Evolutionary conservation across 176 grass and related monocot species (phyloP).

Genomic region (Triticum timopheevii): DNA sequence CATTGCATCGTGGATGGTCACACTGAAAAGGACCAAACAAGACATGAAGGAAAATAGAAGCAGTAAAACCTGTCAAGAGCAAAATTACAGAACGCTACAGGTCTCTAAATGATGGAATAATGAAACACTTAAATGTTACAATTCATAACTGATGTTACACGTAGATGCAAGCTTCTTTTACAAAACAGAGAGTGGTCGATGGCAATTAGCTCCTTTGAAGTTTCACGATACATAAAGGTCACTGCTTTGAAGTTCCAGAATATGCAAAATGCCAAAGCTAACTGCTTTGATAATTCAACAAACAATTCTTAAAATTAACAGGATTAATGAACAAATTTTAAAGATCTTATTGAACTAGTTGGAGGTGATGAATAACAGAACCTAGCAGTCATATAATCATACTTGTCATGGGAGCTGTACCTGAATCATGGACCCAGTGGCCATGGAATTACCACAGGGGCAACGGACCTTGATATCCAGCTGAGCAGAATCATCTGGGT

Average conservation of each 20-base stretch:
- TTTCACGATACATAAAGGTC: slow-evolving; percentile 15
- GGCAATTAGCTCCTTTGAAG: slow-evolving; percentile 22
- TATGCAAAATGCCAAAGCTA: not conserved
- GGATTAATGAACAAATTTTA: slow-evolving; percentile 20
- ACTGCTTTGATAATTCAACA: slow-evolving; percentile 18
- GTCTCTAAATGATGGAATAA: slow-evolving; percentile 5
- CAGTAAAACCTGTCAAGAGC: not conserved
- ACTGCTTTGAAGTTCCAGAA: slow-evolving; percentile 13
- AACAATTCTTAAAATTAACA: not conserved
- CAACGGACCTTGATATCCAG: slow-evolving; percentile 55
- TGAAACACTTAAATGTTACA: slow-evolving; percentile 21
- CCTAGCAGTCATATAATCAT: not conserved
- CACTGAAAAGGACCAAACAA: slow-evolving; percentile 56
- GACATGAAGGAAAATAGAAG: not conserved
- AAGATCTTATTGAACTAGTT: slow-evolving; percentile 16
- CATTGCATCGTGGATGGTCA: slow-evolving; percentile 63
- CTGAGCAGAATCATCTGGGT: slow-evolving; percentile 49
- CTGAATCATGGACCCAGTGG: slow-evolving; percentile 63
- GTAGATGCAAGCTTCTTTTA: not conserved
- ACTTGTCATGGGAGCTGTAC: slow-evolving; percentile 41
- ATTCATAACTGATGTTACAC: not conserved
- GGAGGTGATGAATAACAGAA: not conserved
- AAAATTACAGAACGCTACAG: slow-evolving; percentile 6
- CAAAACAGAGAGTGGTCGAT: not conserved
- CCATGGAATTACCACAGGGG: slow-evolving; percentile 59